phyloP scores from a whole-genome alignment of 495 filamentous ascomycete genomes.

The Astrothelium subdiscretum region DNA sequence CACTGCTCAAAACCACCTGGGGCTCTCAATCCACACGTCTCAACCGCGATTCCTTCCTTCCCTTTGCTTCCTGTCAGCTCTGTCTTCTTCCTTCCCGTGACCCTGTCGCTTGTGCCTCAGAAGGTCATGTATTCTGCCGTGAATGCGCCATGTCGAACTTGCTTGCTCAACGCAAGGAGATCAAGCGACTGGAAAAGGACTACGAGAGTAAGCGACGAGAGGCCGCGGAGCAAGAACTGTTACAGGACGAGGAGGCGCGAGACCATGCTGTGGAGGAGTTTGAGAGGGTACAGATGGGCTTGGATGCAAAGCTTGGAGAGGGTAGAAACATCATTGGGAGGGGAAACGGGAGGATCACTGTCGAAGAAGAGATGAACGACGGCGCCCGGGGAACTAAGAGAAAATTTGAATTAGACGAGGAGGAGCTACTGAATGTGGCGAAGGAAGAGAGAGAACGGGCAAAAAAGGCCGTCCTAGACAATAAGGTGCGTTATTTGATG shows the following conservation, averaged over 20 bases:
- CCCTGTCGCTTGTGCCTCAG: conserved; percentile 60
- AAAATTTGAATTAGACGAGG: conserved; percentile 75
- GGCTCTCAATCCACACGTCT: conserved; percentile 75
- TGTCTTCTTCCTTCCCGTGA: conserved; percentile 75
- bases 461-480: conserved; percentile 51
- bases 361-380: conserved; percentile 26
- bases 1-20: conserved; percentile 68
- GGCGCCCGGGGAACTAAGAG: conserved; percentile 43
- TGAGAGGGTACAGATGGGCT: conserved; percentile 48
- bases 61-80: conserved; percentile 81
- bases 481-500: conserved; percentile 45
- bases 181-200: conserved; percentile 66
- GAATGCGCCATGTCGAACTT: conserved; percentile 91
- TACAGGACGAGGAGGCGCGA: conserved; percentile 44
- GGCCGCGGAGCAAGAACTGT: conserved; percentile 38
- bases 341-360: conserved; percentile 31
- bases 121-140: conserved; percentile 91
- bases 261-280: conserved; percentile 30
- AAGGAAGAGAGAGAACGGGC: conserved; percentile 58
- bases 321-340: conserved; percentile 30
- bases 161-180: conserved; percentile 82
- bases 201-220: conserved; percentile 45
- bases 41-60: conserved; percentile 81
- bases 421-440: conserved; percentile 62
- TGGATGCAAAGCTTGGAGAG: conserved; percentile 42